These are phyloP conservation scores for Daldinia sp. DNA, from an alignment of 2,329 filamentous ascomycete species.

Conservation along the genomic window DNA sequence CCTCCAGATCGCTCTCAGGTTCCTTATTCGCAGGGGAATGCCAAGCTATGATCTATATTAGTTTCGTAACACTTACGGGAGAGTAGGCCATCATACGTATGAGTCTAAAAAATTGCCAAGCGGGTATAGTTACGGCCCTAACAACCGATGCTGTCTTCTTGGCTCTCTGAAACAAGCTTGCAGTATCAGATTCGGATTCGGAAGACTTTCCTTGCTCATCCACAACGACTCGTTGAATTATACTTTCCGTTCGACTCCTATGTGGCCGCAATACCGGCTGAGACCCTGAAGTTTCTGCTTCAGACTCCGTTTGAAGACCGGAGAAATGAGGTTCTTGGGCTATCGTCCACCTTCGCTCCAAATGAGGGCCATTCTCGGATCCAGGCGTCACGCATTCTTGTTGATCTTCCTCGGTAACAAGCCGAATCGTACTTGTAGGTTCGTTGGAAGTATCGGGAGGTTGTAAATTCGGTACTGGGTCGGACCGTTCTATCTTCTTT, in stretches of 20 bases:
- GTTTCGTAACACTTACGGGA: conserved; percentile 28
- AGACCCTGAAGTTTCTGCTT: conserved; percentile 29
- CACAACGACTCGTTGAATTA: conserved; percentile 67
- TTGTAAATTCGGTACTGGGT: conserved; percentile 47
- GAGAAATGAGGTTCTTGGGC: conserved; percentile 17
- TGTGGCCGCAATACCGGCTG: conserved; percentile 40
- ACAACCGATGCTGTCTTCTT: conserved; percentile 59
- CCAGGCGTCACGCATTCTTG: conserved; percentile 35
- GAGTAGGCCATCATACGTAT: conserved; percentile 70
- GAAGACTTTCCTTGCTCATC: conserved; percentile 58
- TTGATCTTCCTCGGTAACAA: conserved; percentile 43
- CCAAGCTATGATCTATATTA: conserved; percentile 71
- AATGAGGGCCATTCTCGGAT: conserved; percentile 36
- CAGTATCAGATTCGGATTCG: conserved; percentile 53
- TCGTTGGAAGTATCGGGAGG: conserved; percentile 36
- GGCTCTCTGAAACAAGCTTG: conserved; percentile 54
- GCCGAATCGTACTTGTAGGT: conserved; percentile 47
- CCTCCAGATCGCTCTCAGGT: conserved; percentile 74
- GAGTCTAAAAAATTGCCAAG: conserved; percentile 96
- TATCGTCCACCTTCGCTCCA: conserved; percentile 50
- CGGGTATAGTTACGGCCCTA: conserved; percentile 93
- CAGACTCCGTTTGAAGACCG: conserved; percentile 26
- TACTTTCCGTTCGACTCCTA: conserved; percentile 59
- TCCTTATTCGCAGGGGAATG: conserved; percentile 69
- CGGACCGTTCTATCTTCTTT: conserved; percentile 48